Percentiles rank a stretch among this genome's conserved stretches.
phyloP scores from a whole-genome alignment of 352 stramenopile species.

The Pythium folliculosum region DNA sequence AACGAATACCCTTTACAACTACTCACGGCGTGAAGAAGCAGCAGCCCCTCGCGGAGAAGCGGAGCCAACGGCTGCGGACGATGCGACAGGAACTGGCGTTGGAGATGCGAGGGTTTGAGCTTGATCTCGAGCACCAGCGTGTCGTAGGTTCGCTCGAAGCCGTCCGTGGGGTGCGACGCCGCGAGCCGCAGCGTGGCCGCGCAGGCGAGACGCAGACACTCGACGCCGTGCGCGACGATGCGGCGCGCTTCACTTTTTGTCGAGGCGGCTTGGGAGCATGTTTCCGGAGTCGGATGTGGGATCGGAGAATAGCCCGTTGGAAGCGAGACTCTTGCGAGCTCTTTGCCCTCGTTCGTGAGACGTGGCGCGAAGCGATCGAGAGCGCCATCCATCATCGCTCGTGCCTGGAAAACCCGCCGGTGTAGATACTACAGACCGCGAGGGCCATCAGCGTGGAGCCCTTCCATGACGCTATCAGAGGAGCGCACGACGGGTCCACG shows the following conservation, averaged over 20 bases:
- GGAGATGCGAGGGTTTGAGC: neutral
- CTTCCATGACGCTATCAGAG: no score
- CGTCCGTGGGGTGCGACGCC: neutral
- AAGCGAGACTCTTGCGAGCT: no score
- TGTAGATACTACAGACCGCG: no score
- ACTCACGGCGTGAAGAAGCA: neutral
- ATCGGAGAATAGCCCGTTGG: no score
- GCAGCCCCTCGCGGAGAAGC: neutral
- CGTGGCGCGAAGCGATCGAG: no score
- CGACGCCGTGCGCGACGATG: neutral
- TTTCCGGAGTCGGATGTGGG: no score
- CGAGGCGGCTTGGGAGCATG: no score
- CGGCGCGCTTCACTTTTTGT: neutral
- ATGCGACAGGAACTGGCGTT: neutral
- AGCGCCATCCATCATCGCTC: no score
- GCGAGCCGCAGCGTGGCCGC: neutral
- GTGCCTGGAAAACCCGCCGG: no score
- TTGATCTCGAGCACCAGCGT: neutral
- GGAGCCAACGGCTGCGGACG: neutral
- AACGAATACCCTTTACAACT: neutral
- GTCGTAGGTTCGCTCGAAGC: neutral
- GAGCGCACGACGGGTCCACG: no score
- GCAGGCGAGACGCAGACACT: neutral
- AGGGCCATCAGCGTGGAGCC: no score
- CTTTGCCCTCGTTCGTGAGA: no score